These are phyloP conservation scores for Pseudozyma sp. DNA, from an alignment of 1,284 basidiomycete genomes.

Conservation along the genomic window DNA sequence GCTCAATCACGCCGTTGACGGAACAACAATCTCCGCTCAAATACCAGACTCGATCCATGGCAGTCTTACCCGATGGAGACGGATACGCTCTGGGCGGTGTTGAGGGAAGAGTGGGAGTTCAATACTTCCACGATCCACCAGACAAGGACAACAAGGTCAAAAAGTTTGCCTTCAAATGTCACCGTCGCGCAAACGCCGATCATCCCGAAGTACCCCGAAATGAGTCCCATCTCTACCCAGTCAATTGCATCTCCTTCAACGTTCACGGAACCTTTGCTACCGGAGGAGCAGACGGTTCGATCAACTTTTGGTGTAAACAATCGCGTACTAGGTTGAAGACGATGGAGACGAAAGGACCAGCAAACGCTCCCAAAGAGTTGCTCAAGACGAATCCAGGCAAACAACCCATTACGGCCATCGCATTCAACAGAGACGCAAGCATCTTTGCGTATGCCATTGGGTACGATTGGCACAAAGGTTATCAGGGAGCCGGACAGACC, in stretches of 20 bases:
- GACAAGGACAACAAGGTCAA: constrained; percentile 67
- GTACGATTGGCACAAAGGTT: constrained; percentile 69
- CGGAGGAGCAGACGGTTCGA: constrained; percentile 76
- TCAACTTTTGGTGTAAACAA: constrained; percentile 81
- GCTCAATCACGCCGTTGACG: constrained; percentile 50
- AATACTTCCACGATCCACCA: constrained; percentile 74
- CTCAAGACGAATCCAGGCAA: constrained; percentile 62
- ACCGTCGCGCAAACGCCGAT: constrained; percentile 80
- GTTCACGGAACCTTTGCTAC: constrained; percentile 94
- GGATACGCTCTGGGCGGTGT: constrained; percentile 84
- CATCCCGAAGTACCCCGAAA: constrained; percentile 70
- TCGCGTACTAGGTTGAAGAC: constrained; percentile 86
- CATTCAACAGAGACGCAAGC: constrained; percentile 62
- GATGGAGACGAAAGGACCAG: constrained; percentile 63
- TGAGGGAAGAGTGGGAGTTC: constrained; percentile 94
- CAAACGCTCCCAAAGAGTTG: constrained; percentile 59
- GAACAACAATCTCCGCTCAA: constrained; percentile 72
- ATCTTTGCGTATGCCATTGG: constrained; percentile 67
- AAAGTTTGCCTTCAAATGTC: constrained; percentile 97
- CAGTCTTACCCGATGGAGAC: constrained; percentile 60
- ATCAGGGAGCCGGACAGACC: constrained; percentile 51
- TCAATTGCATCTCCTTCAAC: constrained; percentile 93
- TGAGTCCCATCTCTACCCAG: constrained; percentile 79
- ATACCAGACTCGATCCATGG: constrained; percentile 84
- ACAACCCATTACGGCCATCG: constrained; percentile 63